Evolutionary conservation across 306 rosid species (phyloP).

Genomic region (Adenanthera pavonina): DNA sequence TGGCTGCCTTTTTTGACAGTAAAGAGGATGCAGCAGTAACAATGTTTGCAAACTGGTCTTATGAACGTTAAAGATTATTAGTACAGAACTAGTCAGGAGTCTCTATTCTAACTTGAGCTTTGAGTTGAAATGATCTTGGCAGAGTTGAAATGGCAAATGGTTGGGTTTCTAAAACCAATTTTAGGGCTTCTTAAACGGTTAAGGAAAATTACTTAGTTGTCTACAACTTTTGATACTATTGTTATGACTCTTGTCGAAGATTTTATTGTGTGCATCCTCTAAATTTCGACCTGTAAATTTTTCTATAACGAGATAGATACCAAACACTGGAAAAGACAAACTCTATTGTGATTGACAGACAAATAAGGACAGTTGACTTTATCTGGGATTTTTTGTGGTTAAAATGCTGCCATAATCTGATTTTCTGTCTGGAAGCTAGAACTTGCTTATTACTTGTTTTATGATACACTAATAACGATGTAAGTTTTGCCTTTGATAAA

Average conservation of each 20-base stretch:
- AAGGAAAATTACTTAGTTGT: not conserved
- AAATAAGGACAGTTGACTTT: not conserved
- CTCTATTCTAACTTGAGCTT: not conserved
- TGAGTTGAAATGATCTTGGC: not conserved
- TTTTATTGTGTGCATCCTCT: not conserved
- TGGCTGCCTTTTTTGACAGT: not conserved
- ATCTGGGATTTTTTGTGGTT: not conserved
- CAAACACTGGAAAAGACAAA: not conserved
- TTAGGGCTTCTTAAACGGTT: not conserved
- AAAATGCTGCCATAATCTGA: not conserved
- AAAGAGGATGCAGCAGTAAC: not conserved
- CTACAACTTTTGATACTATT: not conserved
- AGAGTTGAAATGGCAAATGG: not conserved
- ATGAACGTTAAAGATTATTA: not conserved
- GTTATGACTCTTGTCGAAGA: not conserved
- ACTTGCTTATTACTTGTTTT: not conserved
- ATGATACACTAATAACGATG: not conserved
- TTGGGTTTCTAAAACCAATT: conserved; percentile 15
- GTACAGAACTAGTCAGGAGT: no score
- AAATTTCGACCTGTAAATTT: not conserved
- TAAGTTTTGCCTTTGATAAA: not conserved
- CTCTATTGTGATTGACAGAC: not conserved
- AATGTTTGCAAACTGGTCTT: conserved; percentile 8
- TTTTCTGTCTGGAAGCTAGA: conserved; percentile 1
- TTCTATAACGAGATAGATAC: not conserved